Evolutionary conservation across 2,329 filamentous ascomycete species (phyloP).

Genomic region (Paracamarosporium sp.): DNA sequence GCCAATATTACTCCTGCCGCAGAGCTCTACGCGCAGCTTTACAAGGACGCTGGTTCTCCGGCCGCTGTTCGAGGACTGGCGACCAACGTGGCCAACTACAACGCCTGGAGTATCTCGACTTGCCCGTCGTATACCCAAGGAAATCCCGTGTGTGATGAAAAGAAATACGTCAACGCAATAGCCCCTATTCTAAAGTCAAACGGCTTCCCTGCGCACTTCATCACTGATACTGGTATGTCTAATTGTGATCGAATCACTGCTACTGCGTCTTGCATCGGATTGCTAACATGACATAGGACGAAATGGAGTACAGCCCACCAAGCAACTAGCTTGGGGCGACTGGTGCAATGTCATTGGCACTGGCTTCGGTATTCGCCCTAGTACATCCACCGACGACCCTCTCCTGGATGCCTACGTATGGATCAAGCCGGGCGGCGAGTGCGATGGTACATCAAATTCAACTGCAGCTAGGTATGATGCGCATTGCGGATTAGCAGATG

Average conservation of each 20-base stretch:
- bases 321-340: conserved; percentile 63
- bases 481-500: conserved; percentile 60
- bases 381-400: conserved; percentile 64
- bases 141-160: conserved; percentile 59
- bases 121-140: conserved; percentile 52
- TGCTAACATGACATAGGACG: conserved; percentile 45
- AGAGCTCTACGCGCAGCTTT: conserved; percentile 53
- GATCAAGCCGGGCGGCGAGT: conserved; percentile 69
- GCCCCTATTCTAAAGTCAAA: conserved; percentile 53
- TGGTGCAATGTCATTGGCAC: conserved; percentile 71
- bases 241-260: not conserved
- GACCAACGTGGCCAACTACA: conserved; percentile 66
- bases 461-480: conserved; percentile 58
- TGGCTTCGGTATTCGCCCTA: conserved; percentile 67
- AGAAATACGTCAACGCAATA: conserved; percentile 59
- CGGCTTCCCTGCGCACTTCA: conserved; percentile 61
- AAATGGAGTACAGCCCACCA: conserved; percentile 65
- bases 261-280: not conserved
- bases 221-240: conserved; percentile 50
- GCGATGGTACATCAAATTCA: conserved; percentile 51
- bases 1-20: conserved; percentile 62
- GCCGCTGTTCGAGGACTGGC: conserved; percentile 57
- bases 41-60: conserved; percentile 53
- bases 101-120: conserved; percentile 56
- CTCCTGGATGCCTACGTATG: conserved; percentile 72